Percentiles rank a stretch among this genome's conserved stretches.
Conservation (phyloP, 2,329 filamentous ascomycete species). For the Chaetomium sp. region DNA sequence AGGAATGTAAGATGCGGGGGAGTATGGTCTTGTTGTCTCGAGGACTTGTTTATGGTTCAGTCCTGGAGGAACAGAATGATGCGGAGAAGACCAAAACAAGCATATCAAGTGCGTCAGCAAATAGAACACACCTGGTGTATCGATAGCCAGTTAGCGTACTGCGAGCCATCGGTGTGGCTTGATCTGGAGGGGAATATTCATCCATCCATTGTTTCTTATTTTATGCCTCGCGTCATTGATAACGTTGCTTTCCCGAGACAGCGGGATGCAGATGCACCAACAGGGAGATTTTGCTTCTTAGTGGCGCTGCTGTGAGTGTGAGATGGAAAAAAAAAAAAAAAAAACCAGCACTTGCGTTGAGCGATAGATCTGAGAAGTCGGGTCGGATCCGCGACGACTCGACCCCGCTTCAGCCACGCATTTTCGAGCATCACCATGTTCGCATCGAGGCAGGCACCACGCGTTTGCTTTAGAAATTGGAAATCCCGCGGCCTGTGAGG, state of each 20-base stretch:
- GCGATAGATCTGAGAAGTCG: not conserved
- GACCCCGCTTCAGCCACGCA: not conserved
- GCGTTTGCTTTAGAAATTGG: not conserved
- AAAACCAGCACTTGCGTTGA: not conserved
- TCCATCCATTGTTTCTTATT: not conserved
- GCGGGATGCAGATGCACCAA: not conserved
- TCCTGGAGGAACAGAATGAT: not conserved
- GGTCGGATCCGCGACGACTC: not conserved
- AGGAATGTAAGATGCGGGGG: not conserved
- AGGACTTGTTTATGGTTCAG: not conserved
- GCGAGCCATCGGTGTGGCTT: not conserved
- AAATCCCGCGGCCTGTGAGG: not conserved
- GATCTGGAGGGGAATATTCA: not conserved
- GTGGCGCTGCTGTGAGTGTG: not conserved
- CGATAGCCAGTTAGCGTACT: not conserved
- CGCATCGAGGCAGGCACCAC: not conserved
- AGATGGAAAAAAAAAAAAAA: too few species aligned
- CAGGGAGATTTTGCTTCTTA: not conserved
- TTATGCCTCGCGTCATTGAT: not conserved
- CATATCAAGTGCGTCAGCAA: not conserved
- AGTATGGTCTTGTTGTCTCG: not conserved
- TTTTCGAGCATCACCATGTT: not conserved
- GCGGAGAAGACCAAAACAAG: not conserved
- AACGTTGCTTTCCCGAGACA: constrained; percentile 1
- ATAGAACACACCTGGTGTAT: not conserved